These are phyloP conservation scores for Pelargonium fulgidum DNA, from an alignment of 441 rosid genomes.

Conservation along the genomic window DNA sequence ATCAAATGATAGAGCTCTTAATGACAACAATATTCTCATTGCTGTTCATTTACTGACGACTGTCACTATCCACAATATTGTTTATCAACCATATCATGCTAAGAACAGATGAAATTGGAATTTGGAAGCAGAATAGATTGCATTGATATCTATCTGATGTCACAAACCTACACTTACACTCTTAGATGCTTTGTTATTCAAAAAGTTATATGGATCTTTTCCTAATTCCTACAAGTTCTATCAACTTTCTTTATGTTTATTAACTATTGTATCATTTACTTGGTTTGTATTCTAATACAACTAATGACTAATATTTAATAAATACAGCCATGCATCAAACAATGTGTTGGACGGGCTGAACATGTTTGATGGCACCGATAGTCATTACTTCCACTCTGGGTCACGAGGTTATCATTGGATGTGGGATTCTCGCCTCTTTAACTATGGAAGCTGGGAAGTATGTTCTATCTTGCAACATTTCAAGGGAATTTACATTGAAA, in stretches of 20 bases:
- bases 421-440: conserved; percentile 99
- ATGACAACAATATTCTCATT: background rate
- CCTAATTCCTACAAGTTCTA: background rate
- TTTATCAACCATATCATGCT: conserved; percentile 3
- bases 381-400: conserved; percentile 92
- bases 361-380: conserved; percentile 96
- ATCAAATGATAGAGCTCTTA: background rate
- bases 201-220: background rate
- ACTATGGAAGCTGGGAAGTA: conserved; percentile 98
- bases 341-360: conserved; percentile 88
- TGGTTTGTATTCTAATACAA: conserved; percentile 10
- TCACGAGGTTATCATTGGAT: conserved; percentile 85
- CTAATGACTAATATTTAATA: conserved; percentile 20
- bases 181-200: background rate
- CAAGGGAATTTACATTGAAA: conserved; percentile 7
- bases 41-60: background rate
- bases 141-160: background rate
- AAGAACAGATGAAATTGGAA: conserved; percentile 9
- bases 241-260: background rate
- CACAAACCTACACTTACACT: background rate
- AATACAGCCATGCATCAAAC: conserved; percentile 82
- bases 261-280: background rate
- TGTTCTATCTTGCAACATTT: conserved; percentile 19
- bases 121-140: background rate
- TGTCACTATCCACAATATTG: conserved; percentile 1